A percentile compares a stretch with the other conserved stretches of the same genome.
phyloP scores from a whole-genome alignment of 805 yeast species.

The Lachancea quebecensis region DNA sequence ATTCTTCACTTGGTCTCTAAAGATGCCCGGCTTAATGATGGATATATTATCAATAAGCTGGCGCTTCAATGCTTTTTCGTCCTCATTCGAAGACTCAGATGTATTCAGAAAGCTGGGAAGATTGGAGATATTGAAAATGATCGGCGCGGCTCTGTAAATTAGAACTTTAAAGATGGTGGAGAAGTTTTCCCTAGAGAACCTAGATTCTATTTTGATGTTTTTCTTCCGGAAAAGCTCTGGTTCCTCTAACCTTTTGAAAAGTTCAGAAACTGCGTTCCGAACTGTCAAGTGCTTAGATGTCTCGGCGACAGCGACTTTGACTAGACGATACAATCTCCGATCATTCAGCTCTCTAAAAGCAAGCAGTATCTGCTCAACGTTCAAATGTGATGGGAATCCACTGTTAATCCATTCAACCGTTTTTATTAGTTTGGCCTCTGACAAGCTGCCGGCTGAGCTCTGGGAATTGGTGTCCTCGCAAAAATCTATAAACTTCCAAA shows the following conservation, averaged over 20 bases:
- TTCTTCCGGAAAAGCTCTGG: slow-evolving; percentile 39
- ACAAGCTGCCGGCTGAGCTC: slow-evolving; percentile 19
- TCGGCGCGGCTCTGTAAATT: slow-evolving; percentile 52
- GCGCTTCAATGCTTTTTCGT: slow-evolving; percentile 33
- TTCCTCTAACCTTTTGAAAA: slow-evolving; percentile 49
- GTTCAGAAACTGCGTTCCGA: slow-evolving; percentile 55
- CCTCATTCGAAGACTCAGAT: slow-evolving; percentile 26
- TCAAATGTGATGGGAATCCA: slow-evolving; percentile 47
- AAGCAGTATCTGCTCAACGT: slow-evolving; percentile 44
- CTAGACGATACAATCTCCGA: slow-evolving; percentile 48
- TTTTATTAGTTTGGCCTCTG: slow-evolving; percentile 40
- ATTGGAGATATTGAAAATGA: slow-evolving; percentile 61
- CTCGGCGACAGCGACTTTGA: slow-evolving; percentile 47
- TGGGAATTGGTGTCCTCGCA: slow-evolving; percentile 38
- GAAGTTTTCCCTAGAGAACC: slow-evolving; percentile 43
- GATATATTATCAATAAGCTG: slow-evolving; percentile 56
- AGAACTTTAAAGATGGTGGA: slow-evolving; percentile 48
- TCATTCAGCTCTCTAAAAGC: slow-evolving; percentile 51
- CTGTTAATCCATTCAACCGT: slow-evolving; percentile 55
- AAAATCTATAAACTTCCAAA: slow-evolving; percentile 42
- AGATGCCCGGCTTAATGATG: slow-evolving; percentile 50
- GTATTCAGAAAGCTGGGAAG: slow-evolving; percentile 44
- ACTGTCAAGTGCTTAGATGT: slow-evolving; percentile 57
- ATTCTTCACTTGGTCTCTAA: slow-evolving; percentile 51
- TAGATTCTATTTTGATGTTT: slow-evolving; percentile 26